Evolutionary conservation across 2,329 filamentous ascomycete species (phyloP).

Genomic region (Apiospora malaysiana): DNA sequence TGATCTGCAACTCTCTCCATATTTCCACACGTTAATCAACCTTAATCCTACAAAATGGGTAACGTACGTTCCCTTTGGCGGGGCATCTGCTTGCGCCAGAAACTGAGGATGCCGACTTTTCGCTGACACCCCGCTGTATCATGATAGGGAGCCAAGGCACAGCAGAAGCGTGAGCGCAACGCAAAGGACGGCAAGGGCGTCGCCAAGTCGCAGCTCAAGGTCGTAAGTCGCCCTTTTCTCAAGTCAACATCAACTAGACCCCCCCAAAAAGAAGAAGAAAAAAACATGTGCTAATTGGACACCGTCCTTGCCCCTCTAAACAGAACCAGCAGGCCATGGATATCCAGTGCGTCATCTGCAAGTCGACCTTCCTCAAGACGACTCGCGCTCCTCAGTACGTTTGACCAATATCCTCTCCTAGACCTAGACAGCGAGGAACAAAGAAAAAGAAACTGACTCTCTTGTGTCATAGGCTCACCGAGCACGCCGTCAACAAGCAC

Average conservation of each 20-base stretch:
- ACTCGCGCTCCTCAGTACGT: constrained; percentile 72
- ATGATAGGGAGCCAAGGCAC: constrained; percentile 66
- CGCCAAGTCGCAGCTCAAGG: constrained; percentile 73
- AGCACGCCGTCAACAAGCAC: constrained; percentile 80
- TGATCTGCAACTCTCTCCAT: constrained; percentile 1
- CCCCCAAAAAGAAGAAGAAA: too few species aligned
- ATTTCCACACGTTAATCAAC: not conserved
- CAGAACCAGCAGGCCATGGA: constrained; percentile 77
- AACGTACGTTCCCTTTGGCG: constrained; percentile 31
- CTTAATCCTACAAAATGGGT: constrained; percentile 30
- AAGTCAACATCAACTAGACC: not conserved
- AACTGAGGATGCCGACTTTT: not conserved
- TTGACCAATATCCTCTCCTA: not conserved
- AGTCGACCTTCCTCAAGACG: constrained; percentile 79
- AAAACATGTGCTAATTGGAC: not conserved
- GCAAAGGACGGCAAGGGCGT: constrained; percentile 62
- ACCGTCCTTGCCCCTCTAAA: constrained; percentile 13
- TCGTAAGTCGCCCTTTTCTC: constrained; percentile 51
- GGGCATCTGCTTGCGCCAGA: constrained; percentile 3
- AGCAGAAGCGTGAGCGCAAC: constrained; percentile 76
- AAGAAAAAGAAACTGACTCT: not conserved
- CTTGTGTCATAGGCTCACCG: constrained; percentile 57
- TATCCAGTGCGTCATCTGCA: constrained; percentile 80
- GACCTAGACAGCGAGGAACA: not conserved
- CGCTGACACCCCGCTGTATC: constrained; percentile 14